Percentiles rank a stretch among this genome's conserved stretches.
These are phyloP conservation scores for Neotropicomus parvogracilis DNA, from an alignment of 1,284 basidiomycete genomes.

Conservation along the genomic window DNA sequence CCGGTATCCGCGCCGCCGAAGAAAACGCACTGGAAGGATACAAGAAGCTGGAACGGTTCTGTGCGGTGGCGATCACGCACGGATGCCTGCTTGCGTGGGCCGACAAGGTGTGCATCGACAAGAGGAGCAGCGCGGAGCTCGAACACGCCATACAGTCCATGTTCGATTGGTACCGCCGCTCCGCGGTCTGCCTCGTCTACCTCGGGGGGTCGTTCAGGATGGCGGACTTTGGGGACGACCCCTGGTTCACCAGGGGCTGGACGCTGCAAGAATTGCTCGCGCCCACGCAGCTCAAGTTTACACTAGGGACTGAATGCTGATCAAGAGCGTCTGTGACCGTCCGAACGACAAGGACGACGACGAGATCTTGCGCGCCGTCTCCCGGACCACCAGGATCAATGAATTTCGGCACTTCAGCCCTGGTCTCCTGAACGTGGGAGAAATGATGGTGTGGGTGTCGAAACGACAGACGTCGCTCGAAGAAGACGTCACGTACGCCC, in stretches of 20 bases:
- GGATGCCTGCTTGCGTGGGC: conserved; percentile 21
- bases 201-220: conserved; percentile 10
- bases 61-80: conserved; percentile 10
- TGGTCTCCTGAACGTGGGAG: conserved; percentile 3
- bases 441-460: conserved; percentile 9
- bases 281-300: conserved; percentile 4
- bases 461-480: conserved; percentile 4
- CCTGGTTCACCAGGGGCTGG: conserved; percentile 22
- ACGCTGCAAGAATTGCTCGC: conserved; percentile 23
- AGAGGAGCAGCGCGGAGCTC: conserved; percentile 21
- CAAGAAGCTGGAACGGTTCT: conserved; percentile 15
- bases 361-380: not conserved
- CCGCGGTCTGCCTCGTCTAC: conserved; percentile 21
- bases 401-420: conserved; percentile 3
- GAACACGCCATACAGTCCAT: conserved; percentile 25
- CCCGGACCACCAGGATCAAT: not conserved
- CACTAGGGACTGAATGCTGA: not conserved
- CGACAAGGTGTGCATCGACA: conserved; percentile 25
- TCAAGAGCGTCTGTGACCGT: not conserved
- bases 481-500: conserved; percentile 4
- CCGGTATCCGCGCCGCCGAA: no score
- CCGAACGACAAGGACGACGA: conserved; percentile 3
- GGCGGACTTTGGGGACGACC: conserved; percentile 15
- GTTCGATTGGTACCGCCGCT: conserved; percentile 22
- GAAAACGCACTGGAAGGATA: conserved; percentile 9